Evolutionary conservation across 805 yeast genomes (phyloP).

Genomic region (Teunomyces lycoperdinae): DNA sequence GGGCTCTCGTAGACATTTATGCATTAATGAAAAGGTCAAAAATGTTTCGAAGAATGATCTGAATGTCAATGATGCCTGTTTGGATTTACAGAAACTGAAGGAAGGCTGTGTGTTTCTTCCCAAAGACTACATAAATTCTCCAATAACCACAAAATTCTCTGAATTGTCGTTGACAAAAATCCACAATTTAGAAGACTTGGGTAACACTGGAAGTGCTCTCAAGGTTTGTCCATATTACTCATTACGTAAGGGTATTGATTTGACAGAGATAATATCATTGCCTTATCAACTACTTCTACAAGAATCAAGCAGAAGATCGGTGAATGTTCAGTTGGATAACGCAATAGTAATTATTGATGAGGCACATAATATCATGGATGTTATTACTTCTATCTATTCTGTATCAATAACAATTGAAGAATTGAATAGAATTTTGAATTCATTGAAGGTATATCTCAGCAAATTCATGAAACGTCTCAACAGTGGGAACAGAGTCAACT

Average conservation of each 20-base stretch:
- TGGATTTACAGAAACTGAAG: slow-evolving; percentile 55
- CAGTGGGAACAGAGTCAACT: slow-evolving; percentile 66
- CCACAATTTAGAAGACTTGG: slow-evolving; percentile 79
- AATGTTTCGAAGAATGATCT: slow-evolving; percentile 42
- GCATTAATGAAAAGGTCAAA: slow-evolving; percentile 66
- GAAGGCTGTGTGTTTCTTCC: slow-evolving; percentile 24
- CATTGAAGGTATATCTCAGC: slow-evolving; percentile 52
- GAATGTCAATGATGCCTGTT: slow-evolving; percentile 76
- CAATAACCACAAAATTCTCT: slow-evolving; percentile 36
- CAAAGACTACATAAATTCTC: slow-evolving; percentile 35
- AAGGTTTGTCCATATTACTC: slow-evolving; percentile 83
- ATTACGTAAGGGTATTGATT: slow-evolving; percentile 50
- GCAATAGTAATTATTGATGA: slow-evolving; percentile 83
- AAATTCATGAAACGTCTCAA: slow-evolving; percentile 66
- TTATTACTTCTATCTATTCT: slow-evolving; percentile 69
- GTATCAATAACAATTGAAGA: slow-evolving; percentile 52
- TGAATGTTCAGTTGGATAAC: slow-evolving; percentile 57
- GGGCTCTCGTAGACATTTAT: slow-evolving; percentile 82
- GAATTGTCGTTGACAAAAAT: slow-evolving; percentile 56
- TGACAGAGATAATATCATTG: slow-evolving; percentile 73
- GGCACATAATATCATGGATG: slow-evolving; percentile 85
- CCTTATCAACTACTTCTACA: slow-evolving; percentile 82
- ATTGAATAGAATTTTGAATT: slow-evolving; percentile 41
- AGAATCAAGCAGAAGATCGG: slow-evolving; percentile 52
- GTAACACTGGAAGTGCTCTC: slow-evolving; percentile 51